Evolutionary conservation across 1,139 yeast genomes (phyloP).

Genomic region (Blastobotrys ciferrii): DNA sequence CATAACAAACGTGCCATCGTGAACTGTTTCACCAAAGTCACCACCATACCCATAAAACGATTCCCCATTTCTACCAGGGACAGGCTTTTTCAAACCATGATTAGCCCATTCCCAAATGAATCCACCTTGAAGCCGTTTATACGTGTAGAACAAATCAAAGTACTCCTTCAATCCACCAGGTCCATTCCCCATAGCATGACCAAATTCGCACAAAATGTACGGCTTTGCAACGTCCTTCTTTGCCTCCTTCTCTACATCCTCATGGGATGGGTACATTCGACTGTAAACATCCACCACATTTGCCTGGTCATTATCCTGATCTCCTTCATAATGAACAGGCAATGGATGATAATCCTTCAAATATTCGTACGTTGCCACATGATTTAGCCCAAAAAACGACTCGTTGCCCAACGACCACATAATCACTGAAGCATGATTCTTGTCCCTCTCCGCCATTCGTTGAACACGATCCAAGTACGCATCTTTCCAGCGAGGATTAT

Average conservation of each 20-base stretch:
- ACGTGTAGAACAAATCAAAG: constrained; percentile 35
- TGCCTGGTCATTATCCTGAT: constrained; percentile 27
- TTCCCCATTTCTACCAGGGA: constrained; percentile 20
- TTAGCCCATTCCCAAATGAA: constrained; percentile 44
- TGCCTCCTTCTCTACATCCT: constrained; percentile 29
- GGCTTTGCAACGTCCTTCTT: constrained; percentile 31
- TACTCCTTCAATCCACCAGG: constrained; percentile 40
- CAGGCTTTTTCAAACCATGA: constrained; percentile 33
- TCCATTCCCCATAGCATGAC: constrained; percentile 43
- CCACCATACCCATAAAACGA: constrained; percentile 37
- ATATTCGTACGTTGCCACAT: constrained; percentile 34
- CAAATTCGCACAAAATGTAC: constrained; percentile 40
- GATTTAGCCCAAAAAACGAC: constrained; percentile 39
- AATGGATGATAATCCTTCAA: constrained; percentile 31
- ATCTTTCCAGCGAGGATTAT: constrained; percentile 36
- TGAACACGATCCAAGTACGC: constrained; percentile 40
- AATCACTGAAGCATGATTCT: constrained; percentile 38
- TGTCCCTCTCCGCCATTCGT: constrained; percentile 37
- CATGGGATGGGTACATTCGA: constrained; percentile 37
- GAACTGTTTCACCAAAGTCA: constrained; percentile 37
- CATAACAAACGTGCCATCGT: constrained; percentile 40
- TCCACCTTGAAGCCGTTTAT: constrained; percentile 38
- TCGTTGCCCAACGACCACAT: constrained; percentile 44
- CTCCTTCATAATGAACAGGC: constrained; percentile 38
- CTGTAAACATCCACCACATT: constrained; percentile 37